Evolutionary conservation across 2,329 filamentous ascomycete species (phyloP).

Genomic region (Penicillium sp.): DNA sequence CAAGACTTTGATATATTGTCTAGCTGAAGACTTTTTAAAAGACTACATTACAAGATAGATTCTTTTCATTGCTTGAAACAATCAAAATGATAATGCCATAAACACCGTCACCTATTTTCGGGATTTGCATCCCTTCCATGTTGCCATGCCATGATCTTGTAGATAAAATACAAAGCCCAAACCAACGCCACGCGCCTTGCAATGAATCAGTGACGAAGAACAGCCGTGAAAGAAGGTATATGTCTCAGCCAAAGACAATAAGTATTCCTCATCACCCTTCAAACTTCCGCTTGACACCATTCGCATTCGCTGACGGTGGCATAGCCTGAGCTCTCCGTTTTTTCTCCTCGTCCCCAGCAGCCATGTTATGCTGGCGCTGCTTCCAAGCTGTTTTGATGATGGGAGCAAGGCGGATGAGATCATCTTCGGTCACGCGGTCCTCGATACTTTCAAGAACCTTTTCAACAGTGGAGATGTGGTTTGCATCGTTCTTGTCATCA

Average conservation of each 20-base stretch:
- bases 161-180: constrained; percentile 5
- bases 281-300: constrained; percentile 43
- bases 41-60: background rate
- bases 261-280: constrained; percentile 32
- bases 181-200: constrained; percentile 10
- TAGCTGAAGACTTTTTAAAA: background rate
- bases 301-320: constrained; percentile 25
- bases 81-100: background rate
- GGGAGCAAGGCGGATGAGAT: constrained; percentile 68
- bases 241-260: background rate
- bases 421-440: constrained; percentile 77
- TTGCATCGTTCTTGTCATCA: constrained; percentile 88
- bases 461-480: constrained; percentile 78
- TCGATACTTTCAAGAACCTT: constrained; percentile 88
- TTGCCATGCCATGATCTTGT: constrained; percentile 5
- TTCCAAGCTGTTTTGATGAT: constrained; percentile 82
- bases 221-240: constrained; percentile 6
- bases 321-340: constrained; percentile 26
- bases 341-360: constrained; percentile 26
- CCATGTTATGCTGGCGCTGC: constrained; percentile 49
- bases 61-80: background rate
- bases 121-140: background rate
- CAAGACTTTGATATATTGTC: background rate
- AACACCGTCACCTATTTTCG: background rate
- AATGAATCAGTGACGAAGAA: constrained; percentile 2